Evolutionary conservation across 176 grass and related monocot species (phyloP).

Genomic region (Ampelocalamus luodianensis): DNA sequence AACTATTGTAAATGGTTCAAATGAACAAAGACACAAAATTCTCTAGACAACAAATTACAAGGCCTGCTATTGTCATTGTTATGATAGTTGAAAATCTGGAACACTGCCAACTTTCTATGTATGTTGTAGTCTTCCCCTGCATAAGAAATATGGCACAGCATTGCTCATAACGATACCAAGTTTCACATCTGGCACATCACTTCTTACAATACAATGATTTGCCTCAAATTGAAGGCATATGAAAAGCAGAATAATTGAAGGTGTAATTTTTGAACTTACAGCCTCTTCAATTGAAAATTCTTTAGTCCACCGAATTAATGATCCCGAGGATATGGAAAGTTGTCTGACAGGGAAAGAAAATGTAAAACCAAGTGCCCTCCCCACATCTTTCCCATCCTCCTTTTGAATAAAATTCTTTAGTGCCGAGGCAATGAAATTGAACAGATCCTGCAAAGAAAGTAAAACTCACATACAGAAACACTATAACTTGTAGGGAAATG

Average conservation of each 20-base stretch:
- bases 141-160: background rate
- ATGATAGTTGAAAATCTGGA: background rate
- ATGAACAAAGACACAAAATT: background rate
- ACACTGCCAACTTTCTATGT: background rate
- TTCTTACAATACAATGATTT: background rate
- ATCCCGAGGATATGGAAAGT: constrained; percentile 76
- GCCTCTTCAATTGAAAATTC: constrained; percentile 79
- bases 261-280: constrained; percentile 59
- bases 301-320: constrained; percentile 87
- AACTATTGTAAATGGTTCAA: background rate
- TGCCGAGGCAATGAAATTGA: constrained; percentile 65
- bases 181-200: background rate
- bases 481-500: constrained; percentile 12
- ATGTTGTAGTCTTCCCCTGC: background rate
- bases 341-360: constrained; percentile 95
- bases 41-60: background rate
- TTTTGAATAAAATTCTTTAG: constrained; percentile 76
- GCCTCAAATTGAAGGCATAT: background rate
- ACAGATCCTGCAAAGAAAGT: constrained; percentile 71
- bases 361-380: constrained; percentile 79
- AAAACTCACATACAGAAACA: constrained; percentile 16
- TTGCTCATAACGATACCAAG: background rate
- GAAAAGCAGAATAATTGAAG: constrained; percentile 9
- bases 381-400: constrained; percentile 50
- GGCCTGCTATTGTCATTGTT: background rate